Percentiles rank a stretch among this genome's conserved stretches.
Conservation (phyloP, 176 grass and related monocot species). For the bread wheat (Triticum aestivum) region IWGSC_CS_RefSeq_v2.1 NC_057810.1:24078547-24079046, state of each 20-base stretch:
- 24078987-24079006: not conserved
- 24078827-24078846: not conserved
- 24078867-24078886: not conserved
- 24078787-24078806: not conserved
- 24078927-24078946: conserved; percentile 1
- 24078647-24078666: not conserved
- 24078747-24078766: conserved; percentile 9
- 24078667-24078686: conserved; percentile 15
- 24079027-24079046: not conserved
- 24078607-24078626: no score
- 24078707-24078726: not conserved
- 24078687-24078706: conserved; percentile 20
- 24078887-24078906: not conserved
- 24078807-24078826: not conserved
- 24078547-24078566: no score
- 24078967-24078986: conserved; percentile 1
- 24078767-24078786: not conserved
- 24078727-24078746: not conserved
- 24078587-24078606: no score
- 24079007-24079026: conserved; percentile 33
- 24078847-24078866: not conserved
- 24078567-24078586: no score
- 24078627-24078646: no score
- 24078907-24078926: not conserved
- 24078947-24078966: conserved; percentile 20